Conservation (phyloP, 148 eudicot species). For the Fagopyrum homotropicum region DNA sequence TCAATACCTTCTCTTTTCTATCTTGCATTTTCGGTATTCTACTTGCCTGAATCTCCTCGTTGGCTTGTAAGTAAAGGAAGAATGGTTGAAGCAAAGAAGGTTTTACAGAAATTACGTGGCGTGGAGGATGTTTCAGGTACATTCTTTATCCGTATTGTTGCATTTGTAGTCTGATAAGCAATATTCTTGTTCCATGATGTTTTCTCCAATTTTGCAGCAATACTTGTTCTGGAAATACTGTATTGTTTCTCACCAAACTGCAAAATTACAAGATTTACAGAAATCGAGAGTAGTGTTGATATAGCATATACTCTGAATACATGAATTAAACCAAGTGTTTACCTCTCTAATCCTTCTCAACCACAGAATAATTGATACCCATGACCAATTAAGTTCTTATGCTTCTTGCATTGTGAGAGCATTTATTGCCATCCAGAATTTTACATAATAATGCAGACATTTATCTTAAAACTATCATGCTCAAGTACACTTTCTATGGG, state of each 20-base stretch:
- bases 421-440: not conserved
- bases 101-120: constrained; percentile 74
- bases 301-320: not conserved
- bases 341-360: not conserved
- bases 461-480: not conserved
- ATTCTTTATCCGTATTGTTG: not conserved
- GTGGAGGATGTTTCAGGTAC: constrained; percentile 76
- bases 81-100: constrained; percentile 80
- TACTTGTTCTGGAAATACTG: not conserved
- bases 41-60: constrained; percentile 88
- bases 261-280: not conserved
- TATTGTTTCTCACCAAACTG: not conserved
- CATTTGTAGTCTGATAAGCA: too few relatives aligned
- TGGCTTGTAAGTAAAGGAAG: constrained; percentile 96
- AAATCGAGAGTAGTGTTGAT: not conserved
- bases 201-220: not conserved
- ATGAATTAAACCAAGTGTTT: not conserved
- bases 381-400: not conserved
- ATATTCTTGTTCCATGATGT: too few relatives aligned
- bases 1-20: constrained; percentile 71
- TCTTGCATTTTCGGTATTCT: constrained; percentile 51
- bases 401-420: not conserved
- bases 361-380: not conserved
- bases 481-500: not conserved
- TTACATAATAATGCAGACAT: not conserved